Evolutionary conservation across 2,329 filamentous ascomycete genomes (phyloP).

Genomic region (Botrytis byssoidea): DNA sequence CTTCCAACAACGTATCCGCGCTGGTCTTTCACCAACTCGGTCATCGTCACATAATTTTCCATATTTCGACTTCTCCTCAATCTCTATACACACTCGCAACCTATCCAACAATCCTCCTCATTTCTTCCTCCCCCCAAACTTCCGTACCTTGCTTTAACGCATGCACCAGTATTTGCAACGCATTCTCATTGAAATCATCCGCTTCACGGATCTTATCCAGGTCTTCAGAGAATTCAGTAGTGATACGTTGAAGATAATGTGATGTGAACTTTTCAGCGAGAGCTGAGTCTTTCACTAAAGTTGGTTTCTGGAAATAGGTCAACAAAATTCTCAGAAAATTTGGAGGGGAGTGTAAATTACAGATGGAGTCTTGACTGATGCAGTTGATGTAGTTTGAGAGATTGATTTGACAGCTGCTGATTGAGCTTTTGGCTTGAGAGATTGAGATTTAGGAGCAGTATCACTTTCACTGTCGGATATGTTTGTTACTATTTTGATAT

Average conservation of each 20-base stretch:
- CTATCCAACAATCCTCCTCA: constrained; percentile 38
- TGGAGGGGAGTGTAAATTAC: background rate
- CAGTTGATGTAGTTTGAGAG: background rate
- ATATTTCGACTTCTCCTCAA: constrained; percentile 18
- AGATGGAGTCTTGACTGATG: constrained; percentile 1
- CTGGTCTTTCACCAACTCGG: background rate
- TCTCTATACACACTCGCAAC: background rate
- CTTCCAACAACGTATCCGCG: background rate
- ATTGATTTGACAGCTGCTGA: background rate
- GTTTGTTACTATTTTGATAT: background rate
- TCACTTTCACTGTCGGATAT: constrained; percentile 21
- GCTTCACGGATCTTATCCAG: constrained; percentile 67
- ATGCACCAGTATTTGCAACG: constrained; percentile 63
- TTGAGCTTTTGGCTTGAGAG: background rate
- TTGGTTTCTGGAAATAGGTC: constrained; percentile 15
- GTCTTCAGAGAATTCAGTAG: constrained; percentile 70
- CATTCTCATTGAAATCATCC: constrained; percentile 67
- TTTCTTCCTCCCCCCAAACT: constrained; percentile 58
- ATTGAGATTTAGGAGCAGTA: background rate
- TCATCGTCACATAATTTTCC: background rate
- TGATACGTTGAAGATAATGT: constrained; percentile 64
- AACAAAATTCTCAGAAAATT: background rate
- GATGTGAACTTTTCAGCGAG: constrained; percentile 55
- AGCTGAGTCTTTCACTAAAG: constrained; percentile 28
- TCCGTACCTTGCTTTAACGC: constrained; percentile 66